A percentile compares a stretch with the other conserved stretches of the same genome.
phyloP scores from a whole-genome alignment of 495 filamentous ascomycete species.

The Penicillium steckii region DNA sequence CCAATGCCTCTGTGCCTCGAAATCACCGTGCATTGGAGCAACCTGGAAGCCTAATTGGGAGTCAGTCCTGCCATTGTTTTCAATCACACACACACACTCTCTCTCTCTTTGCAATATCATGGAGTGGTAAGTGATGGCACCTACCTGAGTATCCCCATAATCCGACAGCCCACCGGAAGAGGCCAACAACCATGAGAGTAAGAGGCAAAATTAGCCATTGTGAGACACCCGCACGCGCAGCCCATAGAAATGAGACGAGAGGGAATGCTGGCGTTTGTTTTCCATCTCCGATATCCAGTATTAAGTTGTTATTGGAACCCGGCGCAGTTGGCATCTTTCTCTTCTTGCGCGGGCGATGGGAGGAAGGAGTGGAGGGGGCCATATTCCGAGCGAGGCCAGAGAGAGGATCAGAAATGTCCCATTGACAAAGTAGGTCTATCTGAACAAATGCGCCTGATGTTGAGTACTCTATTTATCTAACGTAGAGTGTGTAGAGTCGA shows the following conservation, averaged over 20 bases:
- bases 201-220: conserved; percentile 92
- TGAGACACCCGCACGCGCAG: conserved; percentile 74
- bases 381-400: conserved; percentile 20
- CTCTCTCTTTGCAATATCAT: neutral
- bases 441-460: too few species aligned
- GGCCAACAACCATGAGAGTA: conserved; percentile 83
- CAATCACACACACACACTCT: too few species aligned
- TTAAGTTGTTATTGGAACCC: conserved; percentile 52
- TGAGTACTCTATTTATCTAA: too few species aligned
- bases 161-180: conserved; percentile 90
- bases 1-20: conserved; percentile 97
- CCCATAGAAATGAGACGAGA: conserved; percentile 88
- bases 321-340: conserved; percentile 48
- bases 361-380: conserved; percentile 35
- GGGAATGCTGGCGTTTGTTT: conserved; percentile 66
- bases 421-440: conserved; percentile 31
- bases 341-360: conserved; percentile 61
- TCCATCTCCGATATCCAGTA: conserved; percentile 39
- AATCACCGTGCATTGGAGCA: conserved; percentile 93
- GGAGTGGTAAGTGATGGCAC: conserved; percentile 1
- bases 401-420: conserved; percentile 17
- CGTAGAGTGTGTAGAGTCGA: too few species aligned
- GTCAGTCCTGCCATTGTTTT: conserved; percentile 10
- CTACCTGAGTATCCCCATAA: conserved; percentile 93
- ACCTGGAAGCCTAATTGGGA: conserved; percentile 62